Evolutionary conservation across 2,329 filamentous ascomycete species (phyloP).

Genomic region (Cercospora beticola): DNA sequence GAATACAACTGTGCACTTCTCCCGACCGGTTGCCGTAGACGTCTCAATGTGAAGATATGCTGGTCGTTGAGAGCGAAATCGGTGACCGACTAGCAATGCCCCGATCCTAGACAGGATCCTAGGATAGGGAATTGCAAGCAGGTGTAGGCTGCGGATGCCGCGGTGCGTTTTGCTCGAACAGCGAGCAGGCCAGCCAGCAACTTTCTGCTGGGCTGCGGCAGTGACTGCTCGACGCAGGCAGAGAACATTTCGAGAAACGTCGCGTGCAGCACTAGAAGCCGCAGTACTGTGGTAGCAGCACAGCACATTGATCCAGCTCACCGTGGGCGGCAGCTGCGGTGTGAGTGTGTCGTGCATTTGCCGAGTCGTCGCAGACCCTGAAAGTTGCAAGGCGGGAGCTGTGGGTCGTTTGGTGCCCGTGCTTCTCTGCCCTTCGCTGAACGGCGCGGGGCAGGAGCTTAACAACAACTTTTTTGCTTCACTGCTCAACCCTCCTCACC

Average conservation of each 20-base stretch:
- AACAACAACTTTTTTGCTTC: conserved; percentile 9
- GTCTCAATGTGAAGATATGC: neutral
- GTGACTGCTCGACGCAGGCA: neutral
- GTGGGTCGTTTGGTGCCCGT: neutral
- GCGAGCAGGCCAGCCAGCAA: neutral
- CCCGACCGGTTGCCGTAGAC: neutral
- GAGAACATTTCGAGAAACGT: neutral
- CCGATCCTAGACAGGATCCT: neutral
- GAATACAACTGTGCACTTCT: neutral
- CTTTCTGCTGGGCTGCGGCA: neutral
- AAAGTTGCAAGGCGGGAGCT: neutral
- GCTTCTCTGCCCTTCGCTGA: neutral
- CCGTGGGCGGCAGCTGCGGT: neutral
- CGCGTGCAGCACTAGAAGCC: neutral
- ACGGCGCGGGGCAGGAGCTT: conserved; percentile 4
- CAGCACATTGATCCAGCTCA: neutral
- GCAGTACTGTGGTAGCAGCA: neutral
- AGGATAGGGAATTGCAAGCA: neutral
- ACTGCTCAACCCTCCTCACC: conserved; percentile 7
- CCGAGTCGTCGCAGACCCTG: conserved; percentile 1
- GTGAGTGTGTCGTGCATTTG: neutral
- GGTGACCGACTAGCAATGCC: conserved; percentile 3
- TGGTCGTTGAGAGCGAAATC: neutral
- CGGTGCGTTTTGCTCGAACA: neutral
- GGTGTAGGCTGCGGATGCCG: neutral